These are phyloP conservation scores for Umbellularia californica DNA, from an alignment of 164 flowering plant genomes.

Conservation along the genomic window DNA sequence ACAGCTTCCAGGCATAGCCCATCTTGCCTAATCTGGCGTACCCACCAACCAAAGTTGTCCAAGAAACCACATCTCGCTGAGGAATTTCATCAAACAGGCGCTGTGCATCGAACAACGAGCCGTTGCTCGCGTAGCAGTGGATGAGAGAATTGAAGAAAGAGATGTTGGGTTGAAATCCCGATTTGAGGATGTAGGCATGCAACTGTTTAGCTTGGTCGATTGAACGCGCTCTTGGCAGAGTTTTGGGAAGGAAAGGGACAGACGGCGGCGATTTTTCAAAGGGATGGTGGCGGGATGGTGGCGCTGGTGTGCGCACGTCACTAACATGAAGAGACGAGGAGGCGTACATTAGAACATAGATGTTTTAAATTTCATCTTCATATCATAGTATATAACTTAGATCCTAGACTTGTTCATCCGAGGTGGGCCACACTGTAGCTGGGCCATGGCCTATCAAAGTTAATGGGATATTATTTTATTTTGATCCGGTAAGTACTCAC, in stretches of 20 bases:
- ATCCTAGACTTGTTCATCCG: too few species aligned
- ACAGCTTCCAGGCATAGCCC: conserved; percentile 15
- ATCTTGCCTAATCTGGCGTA: conserved; percentile 15
- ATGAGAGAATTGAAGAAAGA: conserved; percentile 13
- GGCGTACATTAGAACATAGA: not conserved
- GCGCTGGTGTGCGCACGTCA: not conserved
- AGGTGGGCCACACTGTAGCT: too few species aligned
- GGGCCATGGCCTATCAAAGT: too few species aligned
- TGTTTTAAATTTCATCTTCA: too few species aligned
- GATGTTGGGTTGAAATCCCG: not conserved
- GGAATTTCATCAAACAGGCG: conserved; percentile 10
- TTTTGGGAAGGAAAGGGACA: conserved; percentile 3
- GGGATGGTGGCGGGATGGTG: not conserved
- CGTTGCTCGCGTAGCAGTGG: conserved; percentile 7
- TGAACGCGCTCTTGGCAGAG: conserved; percentile 7
- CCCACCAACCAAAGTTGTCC: conserved; percentile 22
- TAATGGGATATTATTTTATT: too few species aligned
- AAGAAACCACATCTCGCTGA: conserved; percentile 20
- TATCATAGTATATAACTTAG: too few species aligned
- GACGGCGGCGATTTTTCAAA: not conserved
- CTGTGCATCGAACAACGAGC: conserved; percentile 9
- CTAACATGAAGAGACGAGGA: not conserved
- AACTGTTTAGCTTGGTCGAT: conserved; percentile 14
- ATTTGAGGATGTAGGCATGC: conserved; percentile 12
- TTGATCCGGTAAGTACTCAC: too few species aligned